Evolutionary conservation across 495 filamentous ascomycete genomes (phyloP).

Genomic region (Chaetomium fimeti): DNA sequence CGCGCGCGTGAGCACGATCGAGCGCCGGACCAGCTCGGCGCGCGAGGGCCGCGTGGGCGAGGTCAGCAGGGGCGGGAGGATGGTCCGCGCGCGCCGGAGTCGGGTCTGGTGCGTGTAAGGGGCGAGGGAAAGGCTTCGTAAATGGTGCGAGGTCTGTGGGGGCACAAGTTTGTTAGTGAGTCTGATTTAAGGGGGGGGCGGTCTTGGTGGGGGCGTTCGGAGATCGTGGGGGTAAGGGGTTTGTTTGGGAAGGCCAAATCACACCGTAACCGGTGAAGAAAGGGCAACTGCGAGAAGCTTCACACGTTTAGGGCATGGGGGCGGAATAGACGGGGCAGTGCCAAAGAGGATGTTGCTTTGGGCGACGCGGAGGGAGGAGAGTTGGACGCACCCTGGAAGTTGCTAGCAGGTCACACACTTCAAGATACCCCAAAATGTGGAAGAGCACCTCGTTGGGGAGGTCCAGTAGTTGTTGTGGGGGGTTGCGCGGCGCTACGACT

Average conservation of each 20-base stretch:
- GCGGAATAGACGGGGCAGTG: neutral
- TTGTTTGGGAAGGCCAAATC: neutral
- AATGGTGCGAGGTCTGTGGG: conserved; percentile 54
- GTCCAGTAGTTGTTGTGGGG: conserved; percentile 24
- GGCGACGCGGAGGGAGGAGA: conserved; percentile 8
- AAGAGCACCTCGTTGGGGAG: conserved; percentile 58
- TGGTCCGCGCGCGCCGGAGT: conserved; percentile 49
- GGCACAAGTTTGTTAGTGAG: neutral
- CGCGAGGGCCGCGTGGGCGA: conserved; percentile 55
- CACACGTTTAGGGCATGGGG: too few relatives aligned
- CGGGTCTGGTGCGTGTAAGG: conserved; percentile 57
- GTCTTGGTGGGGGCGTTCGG: neutral
- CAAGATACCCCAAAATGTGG: conserved; percentile 54
- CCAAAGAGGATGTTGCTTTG: neutral
- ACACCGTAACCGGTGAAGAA: too few relatives aligned
- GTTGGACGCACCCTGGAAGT: conserved; percentile 51
- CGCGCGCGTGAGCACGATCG: conserved; percentile 59
- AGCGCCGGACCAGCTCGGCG: conserved; percentile 49
- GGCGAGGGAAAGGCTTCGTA: conserved; percentile 53
- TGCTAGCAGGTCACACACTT: conserved; percentile 57
- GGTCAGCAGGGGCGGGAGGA: conserved; percentile 49
- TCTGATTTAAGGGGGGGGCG: neutral
- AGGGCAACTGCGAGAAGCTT: too few relatives aligned
- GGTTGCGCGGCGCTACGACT: neutral
- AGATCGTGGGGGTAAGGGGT: neutral